A percentile compares a stretch with the other conserved stretches of the same genome.
These are phyloP conservation scores for Zostera marina DNA, from an alignment of 116 monocot species.

Conservation along the genomic window DNA sequence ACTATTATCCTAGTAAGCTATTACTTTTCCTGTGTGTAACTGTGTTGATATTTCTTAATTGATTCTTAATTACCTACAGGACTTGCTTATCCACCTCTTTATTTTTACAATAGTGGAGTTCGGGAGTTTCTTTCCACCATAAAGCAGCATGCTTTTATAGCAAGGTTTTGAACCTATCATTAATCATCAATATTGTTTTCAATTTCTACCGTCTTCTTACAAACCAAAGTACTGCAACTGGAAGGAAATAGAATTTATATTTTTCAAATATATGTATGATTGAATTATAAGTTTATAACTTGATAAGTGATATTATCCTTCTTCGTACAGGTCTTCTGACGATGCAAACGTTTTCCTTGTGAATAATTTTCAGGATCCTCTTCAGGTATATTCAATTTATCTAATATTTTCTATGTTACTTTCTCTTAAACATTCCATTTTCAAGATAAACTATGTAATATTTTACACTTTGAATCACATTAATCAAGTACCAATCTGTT, in stretches of 20 bases:
- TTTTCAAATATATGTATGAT: background rate
- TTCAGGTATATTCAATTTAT: conserved; percentile 47
- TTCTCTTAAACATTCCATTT: background rate
- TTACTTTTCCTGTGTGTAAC: background rate
- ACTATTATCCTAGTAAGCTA: background rate
- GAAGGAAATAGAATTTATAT: background rate
- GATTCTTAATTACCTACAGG: conserved; percentile 23
- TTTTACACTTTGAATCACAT: no score
- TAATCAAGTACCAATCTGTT: background rate
- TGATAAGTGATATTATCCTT: background rate
- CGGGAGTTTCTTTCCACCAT: conserved; percentile 80
- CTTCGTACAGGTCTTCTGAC: conserved; percentile 59
- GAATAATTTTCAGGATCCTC: conserved; percentile 86
- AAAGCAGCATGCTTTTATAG: conserved; percentile 76
- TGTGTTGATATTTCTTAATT: background rate
- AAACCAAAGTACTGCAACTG: background rate
- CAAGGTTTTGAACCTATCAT: conserved; percentile 33
- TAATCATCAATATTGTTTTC: conserved; percentile 3
- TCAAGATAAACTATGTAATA: background rate
- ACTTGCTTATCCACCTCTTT: conserved; percentile 82
- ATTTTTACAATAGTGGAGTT: conserved; percentile 92
- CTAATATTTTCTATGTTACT: background rate
- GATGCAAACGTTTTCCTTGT: conserved; percentile 97
- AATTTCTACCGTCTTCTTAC: background rate
- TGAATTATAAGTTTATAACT: no score